Conservation (phyloP, 1,139 yeast genomes). For the Casaregolazyma lundiana region DNA sequence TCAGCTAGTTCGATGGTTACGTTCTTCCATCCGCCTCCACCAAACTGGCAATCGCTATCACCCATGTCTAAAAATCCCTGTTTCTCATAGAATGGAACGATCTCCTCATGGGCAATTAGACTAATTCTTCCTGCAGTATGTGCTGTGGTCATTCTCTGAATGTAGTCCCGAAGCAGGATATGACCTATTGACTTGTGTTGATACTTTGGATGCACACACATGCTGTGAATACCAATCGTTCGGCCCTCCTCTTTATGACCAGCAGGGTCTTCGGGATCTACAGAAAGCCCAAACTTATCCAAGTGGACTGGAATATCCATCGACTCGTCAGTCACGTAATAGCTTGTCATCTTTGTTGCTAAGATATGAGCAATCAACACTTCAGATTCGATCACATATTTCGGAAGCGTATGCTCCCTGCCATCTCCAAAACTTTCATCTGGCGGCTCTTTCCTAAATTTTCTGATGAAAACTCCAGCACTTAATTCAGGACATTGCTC, state of each 20-base stretch:
- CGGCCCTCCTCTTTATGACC: conserved; percentile 78
- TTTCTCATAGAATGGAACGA: conserved; percentile 72
- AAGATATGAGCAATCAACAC: conserved; percentile 76
- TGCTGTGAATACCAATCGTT: conserved; percentile 74
- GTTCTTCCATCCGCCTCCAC: conserved; percentile 62
- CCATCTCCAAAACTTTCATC: conserved; percentile 15
- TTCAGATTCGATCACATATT: conserved; percentile 42
- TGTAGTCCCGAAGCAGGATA: conserved; percentile 76
- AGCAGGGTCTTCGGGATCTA: conserved; percentile 36
- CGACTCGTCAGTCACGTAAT: conserved; percentile 54
- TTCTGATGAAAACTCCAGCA: conserved; percentile 78
- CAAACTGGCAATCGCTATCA: conserved; percentile 53
- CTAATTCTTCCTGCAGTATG: conserved; percentile 77
- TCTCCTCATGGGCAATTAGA: conserved; percentile 63
- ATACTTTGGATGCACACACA: conserved; percentile 73
- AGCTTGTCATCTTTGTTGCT: conserved; percentile 64
- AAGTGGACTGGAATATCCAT: conserved; percentile 55
- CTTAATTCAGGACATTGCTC: conserved; percentile 84
- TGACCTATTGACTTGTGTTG: conserved; percentile 82
- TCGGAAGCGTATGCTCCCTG: not conserved
- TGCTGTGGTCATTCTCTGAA: conserved; percentile 84
- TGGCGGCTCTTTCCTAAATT: conserved; percentile 36
- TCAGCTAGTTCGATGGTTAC: conserved; percentile 44
- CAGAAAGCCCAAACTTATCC: conserved; percentile 25
- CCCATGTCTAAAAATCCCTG: conserved; percentile 73